These are phyloP conservation scores for Chrysanthemum makinoi DNA, from an alignment of 129 eudicot species.

Conservation along the genomic window DNA sequence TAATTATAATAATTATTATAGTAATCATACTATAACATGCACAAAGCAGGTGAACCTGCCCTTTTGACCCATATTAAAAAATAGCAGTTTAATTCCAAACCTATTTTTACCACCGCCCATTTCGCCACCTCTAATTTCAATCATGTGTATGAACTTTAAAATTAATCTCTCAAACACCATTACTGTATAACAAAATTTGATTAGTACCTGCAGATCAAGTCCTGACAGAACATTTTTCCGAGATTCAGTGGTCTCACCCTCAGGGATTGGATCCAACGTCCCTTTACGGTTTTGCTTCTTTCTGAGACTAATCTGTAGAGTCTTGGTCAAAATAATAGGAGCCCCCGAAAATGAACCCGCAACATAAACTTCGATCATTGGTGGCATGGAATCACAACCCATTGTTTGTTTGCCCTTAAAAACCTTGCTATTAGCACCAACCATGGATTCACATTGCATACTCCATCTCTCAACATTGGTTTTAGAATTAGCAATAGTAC, in stretches of 20 bases:
- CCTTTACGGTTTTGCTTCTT: constrained; percentile 62
- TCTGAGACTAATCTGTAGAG: constrained; percentile 54
- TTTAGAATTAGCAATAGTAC: constrained; percentile 37
- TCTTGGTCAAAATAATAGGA: constrained; percentile 78
- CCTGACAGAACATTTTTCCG: constrained; percentile 35
- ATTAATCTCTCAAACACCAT: neutral
- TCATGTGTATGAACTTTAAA: neutral
- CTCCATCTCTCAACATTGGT: constrained; percentile 51
- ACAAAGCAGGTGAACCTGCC: too few species aligned
- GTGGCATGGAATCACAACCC: constrained; percentile 55
- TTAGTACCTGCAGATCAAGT: constrained; percentile 62
- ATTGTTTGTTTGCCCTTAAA: constrained; percentile 56
- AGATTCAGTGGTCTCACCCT: constrained; percentile 46
- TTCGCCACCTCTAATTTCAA: neutral
- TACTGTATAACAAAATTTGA: neutral
- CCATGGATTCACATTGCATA: constrained; percentile 62
- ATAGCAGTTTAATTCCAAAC: too few species aligned
- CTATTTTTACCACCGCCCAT: neutral
- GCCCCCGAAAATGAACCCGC: constrained; percentile 66
- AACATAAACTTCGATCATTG: constrained; percentile 73
- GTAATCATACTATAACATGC: too few species aligned
- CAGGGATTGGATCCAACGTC: constrained; percentile 60
- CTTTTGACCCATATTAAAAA: too few species aligned
- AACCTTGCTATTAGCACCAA: constrained; percentile 46
- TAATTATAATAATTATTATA: too few species aligned